These are phyloP conservation scores for Wickerhamiella azymoides DNA, from an alignment of 805 yeast species.

Conservation along the genomic window DNA sequence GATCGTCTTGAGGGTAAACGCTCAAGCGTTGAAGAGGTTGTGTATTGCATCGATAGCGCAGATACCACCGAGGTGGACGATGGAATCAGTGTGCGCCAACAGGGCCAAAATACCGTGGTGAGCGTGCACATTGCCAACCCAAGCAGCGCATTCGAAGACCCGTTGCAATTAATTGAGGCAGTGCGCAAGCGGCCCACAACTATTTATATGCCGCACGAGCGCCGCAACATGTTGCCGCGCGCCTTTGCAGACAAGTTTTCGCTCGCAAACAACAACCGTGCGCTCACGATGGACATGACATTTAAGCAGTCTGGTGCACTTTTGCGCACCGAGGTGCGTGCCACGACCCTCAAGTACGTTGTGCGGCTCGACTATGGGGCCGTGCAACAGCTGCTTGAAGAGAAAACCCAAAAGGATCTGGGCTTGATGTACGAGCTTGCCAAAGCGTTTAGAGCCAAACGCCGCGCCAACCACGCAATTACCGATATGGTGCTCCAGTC, in stretches of 20 bases:
- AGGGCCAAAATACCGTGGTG: constrained; percentile 25
- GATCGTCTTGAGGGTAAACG: constrained; percentile 10
- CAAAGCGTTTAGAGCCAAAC: constrained; percentile 19
- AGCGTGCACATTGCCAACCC: constrained; percentile 84
- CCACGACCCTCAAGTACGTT: constrained; percentile 34
- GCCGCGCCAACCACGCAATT: constrained; percentile 19
- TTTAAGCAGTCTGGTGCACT: constrained; percentile 20
- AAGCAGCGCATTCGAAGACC: constrained; percentile 38
- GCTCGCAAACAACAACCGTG: background rate
- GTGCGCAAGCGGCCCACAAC: constrained; percentile 55
- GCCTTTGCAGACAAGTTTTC: constrained; percentile 29
- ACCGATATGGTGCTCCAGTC: background rate
- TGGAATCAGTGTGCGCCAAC: constrained; percentile 49
- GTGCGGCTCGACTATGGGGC: constrained; percentile 45
- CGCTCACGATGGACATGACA: constrained; percentile 31
- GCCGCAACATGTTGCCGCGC: constrained; percentile 57
- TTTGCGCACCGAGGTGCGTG: constrained; percentile 23
- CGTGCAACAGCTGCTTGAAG: constrained; percentile 40
- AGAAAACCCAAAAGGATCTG: background rate
- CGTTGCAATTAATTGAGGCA: constrained; percentile 30
- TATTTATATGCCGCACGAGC: constrained; percentile 55
- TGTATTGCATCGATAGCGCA: constrained; percentile 73
- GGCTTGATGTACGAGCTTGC: constrained; percentile 22
- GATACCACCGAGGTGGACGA: constrained; percentile 88
- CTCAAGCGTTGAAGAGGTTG: constrained; percentile 9